Conservation (phyloP, 192 early-diverging fungal species). For the Coemansia sp. region DNA sequence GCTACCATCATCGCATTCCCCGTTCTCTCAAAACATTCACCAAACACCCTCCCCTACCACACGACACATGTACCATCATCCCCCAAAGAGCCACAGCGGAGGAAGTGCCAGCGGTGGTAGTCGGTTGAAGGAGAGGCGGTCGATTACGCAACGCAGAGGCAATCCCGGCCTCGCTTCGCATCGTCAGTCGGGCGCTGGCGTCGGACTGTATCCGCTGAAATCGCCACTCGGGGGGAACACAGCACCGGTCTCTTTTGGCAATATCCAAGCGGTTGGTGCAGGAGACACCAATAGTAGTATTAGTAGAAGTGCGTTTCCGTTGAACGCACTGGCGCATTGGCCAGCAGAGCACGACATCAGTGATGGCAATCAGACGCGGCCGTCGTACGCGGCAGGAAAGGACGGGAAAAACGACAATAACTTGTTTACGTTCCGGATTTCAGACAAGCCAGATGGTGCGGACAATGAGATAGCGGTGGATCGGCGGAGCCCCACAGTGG, state of each 20-base stretch:
- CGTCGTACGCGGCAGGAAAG: neutral
- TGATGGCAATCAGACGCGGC: neutral
- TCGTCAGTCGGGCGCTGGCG: neutral
- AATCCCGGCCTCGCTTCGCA: neutral
- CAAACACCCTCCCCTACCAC: too few relatives aligned
- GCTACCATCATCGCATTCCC: too few relatives aligned
- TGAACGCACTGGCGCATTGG: neutral
- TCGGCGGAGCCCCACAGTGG: too few relatives aligned
- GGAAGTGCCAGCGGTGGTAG: neutral
- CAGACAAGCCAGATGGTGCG: neutral
- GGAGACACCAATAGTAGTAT: too few relatives aligned
- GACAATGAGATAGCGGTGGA: neutral
- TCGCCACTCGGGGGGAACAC: neutral
- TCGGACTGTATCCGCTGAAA: neutral
- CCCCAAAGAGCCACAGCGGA: too few relatives aligned
- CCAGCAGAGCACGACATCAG: neutral
- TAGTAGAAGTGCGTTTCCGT: neutral
- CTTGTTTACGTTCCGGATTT: neutral
- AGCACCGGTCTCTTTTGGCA: neutral
- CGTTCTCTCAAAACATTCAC: too few relatives aligned
- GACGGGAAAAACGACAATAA: neutral
- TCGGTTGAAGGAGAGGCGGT: conserved; percentile 5
- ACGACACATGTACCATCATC: neutral
- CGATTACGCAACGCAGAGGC: conserved; percentile 1
- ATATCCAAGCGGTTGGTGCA: neutral